A percentile compares a stretch with the other conserved stretches of the same genome.
Evolutionary conservation across 2,329 filamentous ascomycete genomes (phyloP).

Genomic region (Ceratocystis papillata): DNA sequence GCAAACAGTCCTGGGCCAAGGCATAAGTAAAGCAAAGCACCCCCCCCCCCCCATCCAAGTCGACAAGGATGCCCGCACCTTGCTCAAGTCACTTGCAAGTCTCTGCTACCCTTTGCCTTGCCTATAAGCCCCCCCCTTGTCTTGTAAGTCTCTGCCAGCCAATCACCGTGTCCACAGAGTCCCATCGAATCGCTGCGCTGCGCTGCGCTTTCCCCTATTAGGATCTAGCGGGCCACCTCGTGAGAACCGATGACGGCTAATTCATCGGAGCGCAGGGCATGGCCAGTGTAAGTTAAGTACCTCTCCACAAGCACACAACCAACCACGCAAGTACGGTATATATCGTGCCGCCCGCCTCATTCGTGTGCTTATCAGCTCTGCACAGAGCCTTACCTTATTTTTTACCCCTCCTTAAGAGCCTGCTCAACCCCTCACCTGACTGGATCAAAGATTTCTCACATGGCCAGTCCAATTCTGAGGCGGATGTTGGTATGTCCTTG

Average conservation of each 20-base stretch:
- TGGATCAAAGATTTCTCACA: no score
- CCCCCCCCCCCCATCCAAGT: not conserved
- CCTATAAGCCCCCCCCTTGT: not conserved
- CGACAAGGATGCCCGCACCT: no score
- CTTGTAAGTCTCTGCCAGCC: slow-evolving; percentile 3
- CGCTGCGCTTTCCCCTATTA: slow-evolving; percentile 3
- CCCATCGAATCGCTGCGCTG: not conserved
- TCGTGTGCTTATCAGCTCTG: no score
- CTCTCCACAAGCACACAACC: no score
- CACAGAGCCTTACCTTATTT: no score
- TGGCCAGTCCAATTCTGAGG: no score
- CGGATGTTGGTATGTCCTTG: no score
- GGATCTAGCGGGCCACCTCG: slow-evolving; percentile 9
- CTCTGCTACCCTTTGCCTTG: not conserved
- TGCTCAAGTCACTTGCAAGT: not conserved
- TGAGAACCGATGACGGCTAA: not conserved
- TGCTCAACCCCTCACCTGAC: no score
- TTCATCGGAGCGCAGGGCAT: not conserved
- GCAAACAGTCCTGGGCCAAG: not conserved
- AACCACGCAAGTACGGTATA: no score
- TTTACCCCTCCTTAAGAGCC: no score
- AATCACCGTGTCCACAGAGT: not conserved
- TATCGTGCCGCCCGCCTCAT: no score
- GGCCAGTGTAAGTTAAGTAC: no score
- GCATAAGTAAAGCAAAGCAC: not conserved